These are phyloP conservation scores for Ophioceras dolichostomum DNA, from an alignment of 2,329 filamentous ascomycete species.

Conservation along the genomic window DNA sequence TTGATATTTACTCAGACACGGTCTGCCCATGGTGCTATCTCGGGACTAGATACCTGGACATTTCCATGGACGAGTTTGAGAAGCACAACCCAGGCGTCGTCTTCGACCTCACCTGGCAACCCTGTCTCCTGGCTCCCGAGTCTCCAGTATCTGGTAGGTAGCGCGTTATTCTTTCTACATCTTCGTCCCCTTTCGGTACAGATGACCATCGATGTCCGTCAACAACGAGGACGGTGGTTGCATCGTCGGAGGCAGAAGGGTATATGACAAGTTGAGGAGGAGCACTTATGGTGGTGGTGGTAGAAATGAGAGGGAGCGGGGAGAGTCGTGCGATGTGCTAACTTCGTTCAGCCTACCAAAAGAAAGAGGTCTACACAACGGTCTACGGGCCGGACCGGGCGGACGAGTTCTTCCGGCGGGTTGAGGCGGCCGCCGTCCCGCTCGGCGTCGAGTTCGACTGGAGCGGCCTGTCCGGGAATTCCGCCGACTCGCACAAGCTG, in stretches of 20 bases:
- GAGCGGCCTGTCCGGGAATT: slow-evolving; percentile 28
- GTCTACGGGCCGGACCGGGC: background rate
- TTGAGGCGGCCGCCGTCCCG: slow-evolving; percentile 18
- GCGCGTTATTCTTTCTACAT: no score
- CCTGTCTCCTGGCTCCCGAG: slow-evolving; percentile 30
- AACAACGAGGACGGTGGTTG: no score
- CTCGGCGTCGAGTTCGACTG: slow-evolving; percentile 27
- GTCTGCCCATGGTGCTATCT: slow-evolving; percentile 42
- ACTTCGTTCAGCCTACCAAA: background rate
- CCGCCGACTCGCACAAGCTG: slow-evolving; percentile 33
- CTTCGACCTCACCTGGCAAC: slow-evolving; percentile 34
- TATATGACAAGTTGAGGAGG: no score
- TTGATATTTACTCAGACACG: slow-evolving; percentile 36
- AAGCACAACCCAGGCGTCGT: slow-evolving; percentile 25
- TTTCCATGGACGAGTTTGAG: slow-evolving; percentile 28
- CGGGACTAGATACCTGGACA: slow-evolving; percentile 30
- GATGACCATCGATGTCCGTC: no score
- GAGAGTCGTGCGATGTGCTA: no score
- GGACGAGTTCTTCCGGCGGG: slow-evolving; percentile 13
- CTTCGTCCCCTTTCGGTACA: no score
- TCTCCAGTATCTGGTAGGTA: slow-evolving; percentile 10
- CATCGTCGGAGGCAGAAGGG: no score
- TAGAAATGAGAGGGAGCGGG: no score
- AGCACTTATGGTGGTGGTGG: no score
- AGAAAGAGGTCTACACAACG: background rate